Evolutionary conservation across 495 filamentous ascomycete species (phyloP).

Genomic region (Astrothelium macrocarpum): DNA sequence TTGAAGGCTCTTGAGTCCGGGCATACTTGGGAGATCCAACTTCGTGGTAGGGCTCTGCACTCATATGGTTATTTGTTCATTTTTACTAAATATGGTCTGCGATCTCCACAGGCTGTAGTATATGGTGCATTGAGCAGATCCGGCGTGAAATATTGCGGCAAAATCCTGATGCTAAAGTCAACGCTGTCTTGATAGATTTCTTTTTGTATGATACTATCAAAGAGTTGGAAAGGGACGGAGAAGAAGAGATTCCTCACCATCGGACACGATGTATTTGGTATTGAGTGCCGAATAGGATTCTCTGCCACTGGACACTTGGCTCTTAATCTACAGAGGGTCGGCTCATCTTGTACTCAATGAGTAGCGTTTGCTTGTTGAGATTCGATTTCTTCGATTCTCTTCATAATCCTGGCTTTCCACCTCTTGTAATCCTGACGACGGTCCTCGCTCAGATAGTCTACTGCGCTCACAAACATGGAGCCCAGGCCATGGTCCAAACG

Average conservation of each 20-base stretch:
- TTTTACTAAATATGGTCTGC: background rate
- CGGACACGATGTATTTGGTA: slow-evolving; percentile 95
- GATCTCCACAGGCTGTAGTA: slow-evolving; percentile 51
- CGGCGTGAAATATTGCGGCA: slow-evolving; percentile 64
- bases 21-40: slow-evolving; percentile 73
- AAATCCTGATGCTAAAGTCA: slow-evolving; percentile 63
- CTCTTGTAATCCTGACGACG: slow-evolving; percentile 54
- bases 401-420: slow-evolving; percentile 65
- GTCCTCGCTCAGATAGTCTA: slow-evolving; percentile 69
- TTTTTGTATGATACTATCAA: slow-evolving; percentile 94
- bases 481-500: slow-evolving; percentile 48
- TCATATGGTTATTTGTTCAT: background rate
- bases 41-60: slow-evolving; percentile 44
- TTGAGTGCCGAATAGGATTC: slow-evolving; percentile 31
- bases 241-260: slow-evolving; percentile 65
- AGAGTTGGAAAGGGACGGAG: slow-evolving; percentile 52
- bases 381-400: slow-evolving; percentile 44
- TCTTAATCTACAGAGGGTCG: background rate
- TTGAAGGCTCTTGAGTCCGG: slow-evolving; percentile 58
- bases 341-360: background rate
- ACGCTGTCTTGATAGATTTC: slow-evolving; percentile 92
- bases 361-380: background rate
- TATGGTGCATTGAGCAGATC: slow-evolving; percentile 91
- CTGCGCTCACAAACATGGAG: slow-evolving; percentile 76
- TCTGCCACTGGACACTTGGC: background rate